Percentiles rank a stretch among this genome's conserved stretches.
These are phyloP conservation scores for Sporothrix pseudoabietina DNA, from an alignment of 2,329 filamentous ascomycete genomes.

Conservation along the genomic window DNA sequence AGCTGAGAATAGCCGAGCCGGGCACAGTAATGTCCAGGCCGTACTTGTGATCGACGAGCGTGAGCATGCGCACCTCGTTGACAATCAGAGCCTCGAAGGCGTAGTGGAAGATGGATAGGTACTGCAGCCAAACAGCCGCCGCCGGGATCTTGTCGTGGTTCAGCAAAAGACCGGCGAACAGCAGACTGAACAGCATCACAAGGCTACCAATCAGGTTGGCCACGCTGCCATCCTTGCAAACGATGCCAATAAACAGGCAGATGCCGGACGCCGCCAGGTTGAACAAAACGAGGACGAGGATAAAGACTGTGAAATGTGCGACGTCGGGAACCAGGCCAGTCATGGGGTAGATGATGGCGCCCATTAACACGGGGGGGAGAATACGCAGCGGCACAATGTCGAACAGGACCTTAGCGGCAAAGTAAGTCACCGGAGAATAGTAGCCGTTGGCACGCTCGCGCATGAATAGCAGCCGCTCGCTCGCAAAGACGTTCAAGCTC, in stretches of 20 bases:
- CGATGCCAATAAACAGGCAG: conserved; percentile 92
- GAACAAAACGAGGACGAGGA: conserved; percentile 90
- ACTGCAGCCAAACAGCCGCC: conserved; percentile 86
- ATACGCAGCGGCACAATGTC: conserved; percentile 94
- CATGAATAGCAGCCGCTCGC: conserved; percentile 87
- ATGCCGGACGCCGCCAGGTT: conserved; percentile 93
- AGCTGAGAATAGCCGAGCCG: conserved; percentile 88
- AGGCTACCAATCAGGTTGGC: conserved; percentile 92
- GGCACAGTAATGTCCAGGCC: conserved; percentile 96
- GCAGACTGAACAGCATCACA: conserved; percentile 94
- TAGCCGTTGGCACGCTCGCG: conserved; percentile 96
- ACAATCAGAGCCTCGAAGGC: conserved; percentile 95
- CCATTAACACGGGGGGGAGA: conserved; percentile 92
- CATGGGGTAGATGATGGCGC: conserved; percentile 96
- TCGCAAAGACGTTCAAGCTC: conserved; percentile 88
- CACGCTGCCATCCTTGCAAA: conserved; percentile 87
- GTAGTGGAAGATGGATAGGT: conserved; percentile 96
- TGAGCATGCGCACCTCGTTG: conserved; percentile 90
- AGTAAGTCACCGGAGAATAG: conserved; percentile 92
- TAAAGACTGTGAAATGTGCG: conserved; percentile 85
- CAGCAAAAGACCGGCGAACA: conserved; percentile 90
- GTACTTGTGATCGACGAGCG: conserved; percentile 90
- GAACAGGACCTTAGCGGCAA: conserved; percentile 94
- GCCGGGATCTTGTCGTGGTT: conserved; percentile 92
- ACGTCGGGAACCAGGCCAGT: conserved; percentile 83